Base-by-base conservation (phyloP, 495 filamentous ascomycete genomes). In the Cryomyces antarcticus region DNA sequence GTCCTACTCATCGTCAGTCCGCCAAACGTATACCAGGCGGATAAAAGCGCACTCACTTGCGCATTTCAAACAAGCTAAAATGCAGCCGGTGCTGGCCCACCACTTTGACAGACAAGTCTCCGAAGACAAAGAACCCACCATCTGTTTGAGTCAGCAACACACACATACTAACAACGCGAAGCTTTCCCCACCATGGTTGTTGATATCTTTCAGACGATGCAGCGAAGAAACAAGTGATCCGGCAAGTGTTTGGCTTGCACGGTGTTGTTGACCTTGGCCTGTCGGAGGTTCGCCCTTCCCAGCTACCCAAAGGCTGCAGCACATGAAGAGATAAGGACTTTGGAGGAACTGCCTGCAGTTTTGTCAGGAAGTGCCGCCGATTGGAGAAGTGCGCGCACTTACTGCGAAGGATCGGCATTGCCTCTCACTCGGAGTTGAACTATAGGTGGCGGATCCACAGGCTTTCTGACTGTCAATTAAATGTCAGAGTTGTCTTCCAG, bases 41-140 rank as follows among this genome's bases (percentile, higher is more conserved):
- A 40, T 6, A 27, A 7, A 9, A 10, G 9, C 35, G 30, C 7
- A 59, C 73, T 57, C 57, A 82, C 78, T 77, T 77, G 43, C 66
- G 63, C 66, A 93, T 78, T 59, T 94, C 85, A 53, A 81, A 88
- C 28, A 97, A 69, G 43, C 73, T 84, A 56, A 97, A 96, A 35
- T 80, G 76, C 47, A 96, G 65, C 28, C 81, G 67, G 49, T 75
- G 92, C 5, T 69, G 69, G 27, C 89, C 89, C 49, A 84, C 80
- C 13, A 80, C 66, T 57, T 82, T 79, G 28, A 92, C 74, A 0
- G 88, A 94, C 12, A 97, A 63, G 58, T 97, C 89, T 5, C 82
- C 81, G 61, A 93, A 96, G n/a, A 96, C 82, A 47, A 97, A 96
- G 64, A 92, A 97, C 2, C 81, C 86, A 9, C 85, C 87, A 68